Evolutionary conservation across 2,329 filamentous ascomycete species (phyloP).

Genomic region (Tolypocladium sp.): DNA sequence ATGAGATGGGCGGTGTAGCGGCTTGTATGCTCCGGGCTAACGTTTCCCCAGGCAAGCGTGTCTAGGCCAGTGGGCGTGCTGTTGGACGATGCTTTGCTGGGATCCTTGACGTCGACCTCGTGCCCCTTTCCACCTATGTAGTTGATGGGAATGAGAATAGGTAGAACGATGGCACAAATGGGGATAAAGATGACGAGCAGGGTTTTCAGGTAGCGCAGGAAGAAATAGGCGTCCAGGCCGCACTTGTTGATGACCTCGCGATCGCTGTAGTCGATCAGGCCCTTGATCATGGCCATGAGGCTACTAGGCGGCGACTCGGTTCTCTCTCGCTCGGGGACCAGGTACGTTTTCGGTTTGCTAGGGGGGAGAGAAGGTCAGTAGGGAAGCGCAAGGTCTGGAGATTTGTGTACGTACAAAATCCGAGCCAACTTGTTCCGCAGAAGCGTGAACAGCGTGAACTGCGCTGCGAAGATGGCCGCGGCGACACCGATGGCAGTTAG

Average conservation of each 20-base stretch:
- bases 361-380: not conserved
- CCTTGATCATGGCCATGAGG: constrained; percentile 41
- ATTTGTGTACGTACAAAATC: constrained; percentile 60
- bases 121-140: constrained; percentile 60
- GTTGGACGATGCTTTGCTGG: constrained; percentile 16
- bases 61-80: constrained; percentile 55
- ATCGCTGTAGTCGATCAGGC: constrained; percentile 59
- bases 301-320: constrained; percentile 61
- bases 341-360: constrained; percentile 77
- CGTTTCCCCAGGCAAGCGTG: constrained; percentile 79
- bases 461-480: constrained; percentile 52
- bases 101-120: constrained; percentile 30
- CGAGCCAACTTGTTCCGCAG: constrained; percentile 70
- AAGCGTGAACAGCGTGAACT: constrained; percentile 63
- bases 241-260: constrained; percentile 90
- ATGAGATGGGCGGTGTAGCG: constrained; percentile 81
- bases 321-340: constrained; percentile 77
- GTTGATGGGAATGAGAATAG: constrained; percentile 81
- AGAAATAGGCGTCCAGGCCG: constrained; percentile 94
- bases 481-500: constrained; percentile 56
- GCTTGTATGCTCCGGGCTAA: constrained; percentile 53
- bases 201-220: constrained; percentile 71
- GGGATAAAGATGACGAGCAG: constrained; percentile 89
- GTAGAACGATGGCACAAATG: constrained; percentile 67
- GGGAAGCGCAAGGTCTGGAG: not conserved